These are phyloP conservation scores for Murraya paniculata DNA, from an alignment of 345 rosid genomes.

Conservation along the genomic window DNA sequence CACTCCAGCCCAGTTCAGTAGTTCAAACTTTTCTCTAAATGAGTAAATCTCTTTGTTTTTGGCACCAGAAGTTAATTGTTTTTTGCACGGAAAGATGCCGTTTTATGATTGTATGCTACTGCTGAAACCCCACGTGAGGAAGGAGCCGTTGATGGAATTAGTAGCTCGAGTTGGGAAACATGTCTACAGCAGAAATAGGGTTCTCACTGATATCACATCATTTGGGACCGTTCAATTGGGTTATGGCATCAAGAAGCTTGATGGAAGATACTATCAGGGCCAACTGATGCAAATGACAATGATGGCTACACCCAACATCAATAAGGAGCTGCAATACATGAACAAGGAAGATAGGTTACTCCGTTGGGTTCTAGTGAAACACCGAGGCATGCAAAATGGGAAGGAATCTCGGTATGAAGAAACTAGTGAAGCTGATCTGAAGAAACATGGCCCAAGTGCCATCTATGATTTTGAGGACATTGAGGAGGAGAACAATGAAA, in stretches of 20 bases:
- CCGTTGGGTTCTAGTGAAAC: conserved; percentile 91
- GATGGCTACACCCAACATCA: conserved; percentile 94
- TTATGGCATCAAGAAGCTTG: conserved; percentile 84
- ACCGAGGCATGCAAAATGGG: conserved; percentile 53
- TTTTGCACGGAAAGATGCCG: conserved; percentile 47
- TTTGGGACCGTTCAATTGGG: conserved; percentile 74
- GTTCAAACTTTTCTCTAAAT: not conserved
- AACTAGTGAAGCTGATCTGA: conserved; percentile 24
- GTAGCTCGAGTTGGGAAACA: conserved; percentile 69
- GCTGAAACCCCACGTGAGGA: conserved; percentile 60
- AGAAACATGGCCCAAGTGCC: conserved; percentile 20
- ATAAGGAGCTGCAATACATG: conserved; percentile 89
- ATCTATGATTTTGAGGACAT: conserved; percentile 18
- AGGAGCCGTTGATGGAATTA: conserved; percentile 57
- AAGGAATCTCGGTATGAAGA: conserved; percentile 21
- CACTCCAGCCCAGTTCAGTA: no score
- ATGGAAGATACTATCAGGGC: conserved; percentile 75
- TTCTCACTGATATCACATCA: conserved; percentile 64
- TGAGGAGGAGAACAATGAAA: conserved; percentile 21
- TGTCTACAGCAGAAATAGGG: conserved; percentile 62
- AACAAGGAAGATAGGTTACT: conserved; percentile 91
- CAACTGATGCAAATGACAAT: conserved; percentile 79
- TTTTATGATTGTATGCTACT: conserved; percentile 89
- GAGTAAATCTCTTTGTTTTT: not conserved
- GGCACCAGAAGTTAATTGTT: not conserved